Evolutionary conservation across 768 basidiomycete genomes (phyloP).

Genomic region (Lenzites betulinus): DNA sequence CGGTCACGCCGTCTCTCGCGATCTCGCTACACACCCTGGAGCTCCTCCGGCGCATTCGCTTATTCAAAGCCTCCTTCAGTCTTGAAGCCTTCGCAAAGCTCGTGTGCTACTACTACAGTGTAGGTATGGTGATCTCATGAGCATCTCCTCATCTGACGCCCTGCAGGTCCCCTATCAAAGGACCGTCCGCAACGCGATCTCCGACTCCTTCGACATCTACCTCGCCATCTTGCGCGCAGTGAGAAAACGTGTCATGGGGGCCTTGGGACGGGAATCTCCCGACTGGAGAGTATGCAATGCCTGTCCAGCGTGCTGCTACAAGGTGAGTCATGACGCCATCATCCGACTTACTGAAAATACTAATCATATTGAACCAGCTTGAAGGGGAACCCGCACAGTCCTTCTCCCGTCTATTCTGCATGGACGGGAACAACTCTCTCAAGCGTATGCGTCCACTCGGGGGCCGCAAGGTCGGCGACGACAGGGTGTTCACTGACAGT

Average conservation of each 20-base stretch:
- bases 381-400: constrained; percentile 30
- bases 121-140: constrained; percentile 3
- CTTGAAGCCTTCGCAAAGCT: constrained; percentile 24
- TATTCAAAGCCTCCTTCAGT: constrained; percentile 23
- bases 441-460: no score
- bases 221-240: constrained; percentile 30
- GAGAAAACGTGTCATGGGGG: constrained; percentile 23
- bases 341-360: background rate
- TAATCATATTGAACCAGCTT: constrained; percentile 20
- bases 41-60: constrained; percentile 7
- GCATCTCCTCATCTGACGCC: background rate
- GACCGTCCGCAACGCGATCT: constrained; percentile 28
- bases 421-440: no score
- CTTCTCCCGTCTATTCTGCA: constrained; percentile 7
- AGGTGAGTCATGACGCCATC: constrained; percentile 26
- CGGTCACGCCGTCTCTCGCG: constrained; percentile 4
- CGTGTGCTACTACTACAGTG: constrained; percentile 18
- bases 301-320: constrained; percentile 41
- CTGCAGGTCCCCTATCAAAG: constrained; percentile 34
- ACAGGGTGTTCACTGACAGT: constrained; percentile 21
- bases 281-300: constrained; percentile 38
- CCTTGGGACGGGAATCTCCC: constrained; percentile 31
- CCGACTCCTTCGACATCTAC: constrained; percentile 40
- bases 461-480: constrained; percentile 19
- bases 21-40: constrained; percentile 23